A percentile compares a stretch with the other conserved stretches of the same genome.
Evolutionary conservation across 495 filamentous ascomycete species (phyloP).

Genomic region (Cudoniella acicularis): DNA sequence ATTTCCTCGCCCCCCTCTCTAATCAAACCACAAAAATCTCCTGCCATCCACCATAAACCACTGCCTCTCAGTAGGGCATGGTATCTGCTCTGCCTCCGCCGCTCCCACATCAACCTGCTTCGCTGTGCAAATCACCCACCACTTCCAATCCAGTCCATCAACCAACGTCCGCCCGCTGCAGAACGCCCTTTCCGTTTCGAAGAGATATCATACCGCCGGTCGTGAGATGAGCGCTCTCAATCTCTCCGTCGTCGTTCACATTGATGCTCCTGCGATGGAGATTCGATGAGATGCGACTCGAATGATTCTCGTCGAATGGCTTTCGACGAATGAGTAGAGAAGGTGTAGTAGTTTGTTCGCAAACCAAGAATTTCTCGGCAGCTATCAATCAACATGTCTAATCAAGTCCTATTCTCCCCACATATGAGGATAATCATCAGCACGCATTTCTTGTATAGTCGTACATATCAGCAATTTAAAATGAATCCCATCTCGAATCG

Average conservation of each 20-base stretch:
- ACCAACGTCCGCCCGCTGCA: background rate
- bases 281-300: background rate
- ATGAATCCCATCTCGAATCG: background rate
- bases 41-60: background rate
- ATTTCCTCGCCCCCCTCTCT: background rate
- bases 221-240: constrained; percentile 7
- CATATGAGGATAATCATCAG: constrained; percentile 16
- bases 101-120: background rate
- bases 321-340: constrained; percentile 7
- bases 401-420: constrained; percentile 26
- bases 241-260: constrained; percentile 3
- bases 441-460: constrained; percentile 9
- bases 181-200: background rate
- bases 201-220: background rate
- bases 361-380: constrained; percentile 4
- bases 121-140: background rate
- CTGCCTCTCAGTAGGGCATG: background rate
- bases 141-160: background rate
- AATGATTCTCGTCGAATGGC: background rate
- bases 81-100: background rate
- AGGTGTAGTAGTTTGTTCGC: constrained; percentile 16
- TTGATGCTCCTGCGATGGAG: background rate
- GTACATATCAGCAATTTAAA: constrained; percentile 9
- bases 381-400: constrained; percentile 8
- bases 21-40: background rate